phyloP scores from a whole-genome alignment of 768 basidiomycete genomes.

The Xerocomellus intermedius region DNA sequence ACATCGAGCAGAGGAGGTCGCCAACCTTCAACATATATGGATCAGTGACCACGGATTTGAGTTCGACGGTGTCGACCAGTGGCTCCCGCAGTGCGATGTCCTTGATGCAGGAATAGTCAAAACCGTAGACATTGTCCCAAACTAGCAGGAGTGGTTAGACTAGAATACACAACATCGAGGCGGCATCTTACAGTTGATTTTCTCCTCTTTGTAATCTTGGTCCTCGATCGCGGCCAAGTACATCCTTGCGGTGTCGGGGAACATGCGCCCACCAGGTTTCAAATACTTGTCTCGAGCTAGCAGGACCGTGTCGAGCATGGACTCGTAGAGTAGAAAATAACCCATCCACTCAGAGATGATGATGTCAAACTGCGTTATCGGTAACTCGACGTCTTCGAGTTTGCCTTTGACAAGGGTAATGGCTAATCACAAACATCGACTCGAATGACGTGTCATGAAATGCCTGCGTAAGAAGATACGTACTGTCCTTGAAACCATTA shows the following conservation, averaged over 20 bases:
- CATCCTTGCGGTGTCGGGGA: conserved; percentile 92
- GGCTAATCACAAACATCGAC: conserved; percentile 41
- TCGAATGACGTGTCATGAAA: conserved; percentile 2
- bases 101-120: conserved; percentile 99
- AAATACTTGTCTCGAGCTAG: conserved; percentile 97
- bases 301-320: conserved; percentile 98
- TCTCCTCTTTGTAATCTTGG: conserved; percentile 99
- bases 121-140: conserved; percentile 99
- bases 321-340: conserved; percentile 98
- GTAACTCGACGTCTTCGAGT: conserved; percentile 88
- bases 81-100: conserved; percentile 96
- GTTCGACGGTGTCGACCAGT: conserved; percentile 96
- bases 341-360: conserved; percentile 99
- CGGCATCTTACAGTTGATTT: conserved; percentile 83
- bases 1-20: background rate
- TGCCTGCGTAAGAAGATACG: conserved; percentile 33
- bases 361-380: conserved; percentile 92
- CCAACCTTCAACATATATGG: conserved; percentile 85
- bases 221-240: conserved; percentile 98
- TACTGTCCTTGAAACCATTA: conserved; percentile 95
- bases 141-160: conserved; percentile 47
- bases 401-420: conserved; percentile 98
- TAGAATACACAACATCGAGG: background rate
- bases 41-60: conserved; percentile 92
- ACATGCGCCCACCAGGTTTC: conserved; percentile 85